Evolutionary conservation across 2,329 filamentous ascomycete species (phyloP), one percentile per base, ranked within the genome.

Genomic region (Tricladium varicosporioides): DNA sequence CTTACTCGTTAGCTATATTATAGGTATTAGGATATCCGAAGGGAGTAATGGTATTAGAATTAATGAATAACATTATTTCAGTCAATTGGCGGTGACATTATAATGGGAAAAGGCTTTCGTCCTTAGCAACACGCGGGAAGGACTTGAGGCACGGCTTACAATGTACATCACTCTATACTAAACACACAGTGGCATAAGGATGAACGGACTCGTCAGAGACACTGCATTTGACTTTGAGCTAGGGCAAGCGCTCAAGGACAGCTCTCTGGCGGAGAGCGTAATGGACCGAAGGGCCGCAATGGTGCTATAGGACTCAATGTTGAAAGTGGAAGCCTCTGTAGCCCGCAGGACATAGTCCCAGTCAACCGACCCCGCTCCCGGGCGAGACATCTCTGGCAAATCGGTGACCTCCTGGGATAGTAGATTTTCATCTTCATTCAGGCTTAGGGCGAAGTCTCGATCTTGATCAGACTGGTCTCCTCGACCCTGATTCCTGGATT

Each of bases 61-160:
- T n/a, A n/a, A n/a, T n/a, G n/a, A n/a, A n/a, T n/a, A n/a, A n/a
- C n/a, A n/a, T n/a, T n/a, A n/a, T n/a, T n/a, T 61, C 53, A 57
- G 65, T 63, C 45, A 31, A 50, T 45, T 62, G 40, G 40, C 57
- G 51, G 44, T 63, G 60, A 56, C 61, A 66, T 57, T 45, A 65
- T 59, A 58, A 61, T 51, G 60, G 61, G 47, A 65, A 65, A 46
- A 64, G 57, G 53, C 33, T 58, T 60, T 66, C 61, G 51, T 65
- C 57, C 50, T 65, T 65, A 22, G 60, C 44, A 58, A 60, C 56
- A 52, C 60, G 61, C 33, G 64, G 27, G 51, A 64, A 60, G 48
- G 56, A 60, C 51, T 63, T 66, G 45, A 66, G 61, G 56, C 63
- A 66, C 33, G 57, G 48, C 51, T 63, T 65, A 54, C 60, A 66